A percentile compares a stretch with the other conserved stretches of the same genome.
Evolutionary conservation across 768 basidiomycete species (phyloP).

Genomic region (Pulveroboletus ravenelii): DNA sequence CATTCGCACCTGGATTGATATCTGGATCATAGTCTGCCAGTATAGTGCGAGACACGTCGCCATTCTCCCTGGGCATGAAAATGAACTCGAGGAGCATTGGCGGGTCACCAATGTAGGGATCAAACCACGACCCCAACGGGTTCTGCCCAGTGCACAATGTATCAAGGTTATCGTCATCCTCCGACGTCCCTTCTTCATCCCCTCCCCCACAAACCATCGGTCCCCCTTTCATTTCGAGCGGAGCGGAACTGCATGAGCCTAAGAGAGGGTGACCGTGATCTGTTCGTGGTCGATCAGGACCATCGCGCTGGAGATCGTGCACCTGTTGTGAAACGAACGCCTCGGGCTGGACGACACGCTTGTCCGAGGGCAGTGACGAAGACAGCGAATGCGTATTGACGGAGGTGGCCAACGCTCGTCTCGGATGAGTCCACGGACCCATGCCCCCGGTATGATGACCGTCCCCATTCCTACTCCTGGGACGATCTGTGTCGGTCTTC

Average conservation of each 20-base stretch:
- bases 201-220: background rate
- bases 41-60: background rate
- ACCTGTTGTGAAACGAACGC: background rate
- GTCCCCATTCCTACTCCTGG: background rate
- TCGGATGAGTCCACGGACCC: background rate
- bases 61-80: background rate
- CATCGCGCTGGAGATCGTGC: background rate
- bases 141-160: background rate
- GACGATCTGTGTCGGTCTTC: background rate
- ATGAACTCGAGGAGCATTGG: slow-evolving; percentile 31
- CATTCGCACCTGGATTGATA: background rate
- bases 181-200: background rate
- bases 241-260: background rate
- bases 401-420: background rate
- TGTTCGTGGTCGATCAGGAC: background rate
- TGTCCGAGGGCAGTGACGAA: background rate
- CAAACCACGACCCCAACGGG: background rate
- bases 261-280: background rate
- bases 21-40: background rate
- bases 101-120: slow-evolving; percentile 47
- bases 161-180: background rate
- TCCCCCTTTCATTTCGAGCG: background rate
- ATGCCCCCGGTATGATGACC: background rate
- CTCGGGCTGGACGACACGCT: background rate
- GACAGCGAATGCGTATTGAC: background rate